Conservation (phyloP, 2,329 filamentous ascomycete species). For the Cryphonectria parasitica region DNA sequence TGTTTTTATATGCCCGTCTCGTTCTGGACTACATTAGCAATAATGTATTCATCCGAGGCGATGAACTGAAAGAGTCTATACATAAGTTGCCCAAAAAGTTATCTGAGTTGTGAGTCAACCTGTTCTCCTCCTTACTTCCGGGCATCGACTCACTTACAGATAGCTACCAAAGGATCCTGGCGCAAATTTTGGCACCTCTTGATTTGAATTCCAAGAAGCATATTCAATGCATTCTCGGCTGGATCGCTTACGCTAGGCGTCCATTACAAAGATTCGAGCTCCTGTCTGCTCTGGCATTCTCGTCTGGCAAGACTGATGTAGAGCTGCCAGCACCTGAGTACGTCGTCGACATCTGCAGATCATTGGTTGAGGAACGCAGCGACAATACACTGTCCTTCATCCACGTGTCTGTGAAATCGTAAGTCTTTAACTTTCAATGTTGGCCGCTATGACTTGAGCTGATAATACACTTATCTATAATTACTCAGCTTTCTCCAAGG, state of each 20-base stretch:
- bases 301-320: constrained; percentile 19
- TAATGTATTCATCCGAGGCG: constrained; percentile 37
- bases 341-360: constrained; percentile 33
- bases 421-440: constrained; percentile 3
- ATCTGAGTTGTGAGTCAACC: constrained; percentile 34
- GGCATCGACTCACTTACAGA: neutral
- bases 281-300: constrained; percentile 40
- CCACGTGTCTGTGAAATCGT: constrained; percentile 38
- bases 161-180: constrained; percentile 39
- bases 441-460: constrained; percentile 1
- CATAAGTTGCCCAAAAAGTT: constrained; percentile 34
- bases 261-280: constrained; percentile 41
- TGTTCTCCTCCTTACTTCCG: neutral
- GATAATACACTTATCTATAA: neutral
- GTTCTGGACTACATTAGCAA: constrained; percentile 40
- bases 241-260: constrained; percentile 43
- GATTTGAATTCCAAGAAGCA: constrained; percentile 37
- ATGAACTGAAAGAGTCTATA: constrained; percentile 35
- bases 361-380: constrained; percentile 33
- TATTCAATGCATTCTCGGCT: constrained; percentile 38
- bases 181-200: constrained; percentile 33
- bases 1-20: constrained; percentile 44
- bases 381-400: constrained; percentile 36
- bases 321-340: constrained; percentile 32
- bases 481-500: constrained; percentile 30